Evolutionary conservation across 257 asterid species (phyloP).

Genomic region (Solanum dulcamara): DNA sequence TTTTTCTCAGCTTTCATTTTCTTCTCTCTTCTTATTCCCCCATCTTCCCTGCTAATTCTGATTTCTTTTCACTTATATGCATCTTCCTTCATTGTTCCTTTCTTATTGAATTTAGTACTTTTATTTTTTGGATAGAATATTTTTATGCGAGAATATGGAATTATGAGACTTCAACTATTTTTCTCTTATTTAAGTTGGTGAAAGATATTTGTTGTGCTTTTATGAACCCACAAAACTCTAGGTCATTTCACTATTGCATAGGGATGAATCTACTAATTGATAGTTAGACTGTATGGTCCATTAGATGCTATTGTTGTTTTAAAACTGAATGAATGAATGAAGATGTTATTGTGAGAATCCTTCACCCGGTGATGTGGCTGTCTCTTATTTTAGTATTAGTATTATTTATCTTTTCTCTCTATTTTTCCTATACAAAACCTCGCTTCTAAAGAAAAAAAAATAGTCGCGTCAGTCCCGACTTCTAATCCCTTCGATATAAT

Average conservation of each 20-base stretch:
- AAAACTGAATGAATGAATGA: not conserved
- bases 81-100: not conserved
- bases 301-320: not conserved
- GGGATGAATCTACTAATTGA: not conserved
- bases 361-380: too few relatives aligned
- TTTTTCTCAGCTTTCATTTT: not conserved
- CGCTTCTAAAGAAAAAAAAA: too few relatives aligned
- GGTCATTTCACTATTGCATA: not conserved
- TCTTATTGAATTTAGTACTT: not conserved
- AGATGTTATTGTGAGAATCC: not conserved
- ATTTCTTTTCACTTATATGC: not conserved
- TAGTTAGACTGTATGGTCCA: not conserved
- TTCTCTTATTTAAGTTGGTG: not conserved
- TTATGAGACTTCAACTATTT: not conserved
- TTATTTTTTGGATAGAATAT: not conserved
- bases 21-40: not conserved
- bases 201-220: not conserved
- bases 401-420: too few relatives aligned
- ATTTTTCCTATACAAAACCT: too few relatives aligned
- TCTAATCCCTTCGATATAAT: too few relatives aligned
- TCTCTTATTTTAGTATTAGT: too few relatives aligned
- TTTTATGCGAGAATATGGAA: not conserved
- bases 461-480: too few relatives aligned
- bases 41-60: not conserved
- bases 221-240: not conserved